Percentiles rank a stretch among this genome's conserved stretches.
Conservation (phyloP, 805 yeast genomes). For the Peterozyma xylosa region DNA sequence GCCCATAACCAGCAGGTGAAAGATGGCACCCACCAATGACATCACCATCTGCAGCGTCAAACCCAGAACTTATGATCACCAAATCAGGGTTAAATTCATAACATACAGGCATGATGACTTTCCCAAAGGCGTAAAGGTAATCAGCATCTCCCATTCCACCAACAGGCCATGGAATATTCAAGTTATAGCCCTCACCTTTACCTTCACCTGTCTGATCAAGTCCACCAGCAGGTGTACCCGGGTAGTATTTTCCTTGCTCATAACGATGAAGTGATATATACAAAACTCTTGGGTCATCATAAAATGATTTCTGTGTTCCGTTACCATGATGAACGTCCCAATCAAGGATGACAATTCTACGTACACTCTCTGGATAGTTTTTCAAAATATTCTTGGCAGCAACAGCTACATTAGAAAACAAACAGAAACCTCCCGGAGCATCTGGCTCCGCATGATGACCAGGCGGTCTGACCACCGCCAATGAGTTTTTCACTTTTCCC, state of each 20-base stretch:
- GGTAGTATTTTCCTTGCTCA: conserved; percentile 88
- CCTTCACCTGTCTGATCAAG: conserved; percentile 80
- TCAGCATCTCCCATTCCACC: conserved; percentile 95
- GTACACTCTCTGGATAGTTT: conserved; percentile 80
- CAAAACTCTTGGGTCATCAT: conserved; percentile 81
- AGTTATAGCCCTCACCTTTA: conserved; percentile 76
- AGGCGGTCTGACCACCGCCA: conserved; percentile 97
- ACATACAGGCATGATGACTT: conserved; percentile 81
- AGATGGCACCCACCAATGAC: conserved; percentile 95
- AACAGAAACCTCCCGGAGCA: conserved; percentile 93
- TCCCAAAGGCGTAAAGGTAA: conserved; percentile 83
- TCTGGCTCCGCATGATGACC: conserved; percentile 99
- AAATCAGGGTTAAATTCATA: conserved; percentile 88
- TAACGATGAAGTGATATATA: conserved; percentile 90
- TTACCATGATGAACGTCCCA: conserved; percentile 99
- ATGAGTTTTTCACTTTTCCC: conserved; percentile 81
- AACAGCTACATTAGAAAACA: conserved; percentile 94
- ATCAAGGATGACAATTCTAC: conserved; percentile 77
- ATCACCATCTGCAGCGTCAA: conserved; percentile 98
- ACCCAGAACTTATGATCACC: conserved; percentile 89
- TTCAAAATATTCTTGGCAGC: conserved; percentile 84
- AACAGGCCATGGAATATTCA: conserved; percentile 90
- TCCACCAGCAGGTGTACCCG: conserved; percentile 85
- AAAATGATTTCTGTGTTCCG: conserved; percentile 93
- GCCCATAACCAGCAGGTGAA: conserved; percentile 92